phyloP scores from a whole-genome alignment of 768 basidiomycete genomes.

The Exsudoporus frostii region DNA sequence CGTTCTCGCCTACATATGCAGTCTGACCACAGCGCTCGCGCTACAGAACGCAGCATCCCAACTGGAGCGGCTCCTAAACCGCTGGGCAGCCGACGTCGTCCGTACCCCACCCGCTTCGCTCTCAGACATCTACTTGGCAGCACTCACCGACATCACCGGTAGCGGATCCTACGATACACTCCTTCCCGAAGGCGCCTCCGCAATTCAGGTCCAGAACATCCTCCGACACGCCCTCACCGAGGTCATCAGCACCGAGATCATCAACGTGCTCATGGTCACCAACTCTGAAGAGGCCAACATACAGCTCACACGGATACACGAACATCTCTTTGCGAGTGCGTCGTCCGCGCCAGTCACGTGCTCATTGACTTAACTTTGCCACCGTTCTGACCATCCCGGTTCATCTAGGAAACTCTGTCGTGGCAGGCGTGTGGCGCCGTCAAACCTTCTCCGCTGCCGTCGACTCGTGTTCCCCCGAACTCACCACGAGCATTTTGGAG shows the following conservation, averaged over 20 bases:
- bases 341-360: slow-evolving; percentile 5
- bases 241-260: slow-evolving; percentile 66
- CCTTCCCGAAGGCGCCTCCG: slow-evolving; percentile 38
- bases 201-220: slow-evolving; percentile 77
- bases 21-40: background rate
- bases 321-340: slow-evolving; percentile 82
- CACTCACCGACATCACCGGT: slow-evolving; percentile 56
- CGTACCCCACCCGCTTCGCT: slow-evolving; percentile 53
- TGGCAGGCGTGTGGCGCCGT: slow-evolving; percentile 87
- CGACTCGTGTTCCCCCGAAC: slow-evolving; percentile 68
- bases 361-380: background rate
- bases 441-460: slow-evolving; percentile 89
- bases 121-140: slow-evolving; percentile 52
- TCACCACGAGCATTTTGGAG: slow-evolving; percentile 60
- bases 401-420: slow-evolving; percentile 74
- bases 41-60: slow-evolving; percentile 74
- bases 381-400: background rate
- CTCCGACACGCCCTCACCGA: slow-evolving; percentile 81
- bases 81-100: slow-evolving; percentile 80
- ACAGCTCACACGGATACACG: slow-evolving; percentile 83
- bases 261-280: slow-evolving; percentile 85
- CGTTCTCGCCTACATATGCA: background rate
- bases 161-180: slow-evolving; percentile 40
- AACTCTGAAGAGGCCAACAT: slow-evolving; percentile 82
- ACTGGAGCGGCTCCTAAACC: slow-evolving; percentile 79